A percentile compares a stretch with the other conserved stretches of the same genome.
Conservation (phyloP, 2,329 filamentous ascomycete species). For the Fusarium sp. region DNA sequence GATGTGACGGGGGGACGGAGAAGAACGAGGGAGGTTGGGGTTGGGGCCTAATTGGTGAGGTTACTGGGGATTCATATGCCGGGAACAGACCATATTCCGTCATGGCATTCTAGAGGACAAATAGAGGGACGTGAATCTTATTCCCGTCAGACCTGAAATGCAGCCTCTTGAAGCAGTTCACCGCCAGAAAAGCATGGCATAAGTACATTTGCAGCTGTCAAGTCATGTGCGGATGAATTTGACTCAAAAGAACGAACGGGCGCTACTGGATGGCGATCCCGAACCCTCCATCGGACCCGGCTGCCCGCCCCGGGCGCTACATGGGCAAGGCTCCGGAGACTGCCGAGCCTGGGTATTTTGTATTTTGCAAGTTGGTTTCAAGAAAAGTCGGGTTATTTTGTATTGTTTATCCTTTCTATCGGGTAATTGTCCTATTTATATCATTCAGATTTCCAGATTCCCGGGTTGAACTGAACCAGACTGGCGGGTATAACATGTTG, state of each 20-base stretch:
- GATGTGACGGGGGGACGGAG: neutral
- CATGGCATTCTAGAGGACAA: neutral
- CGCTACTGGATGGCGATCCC: neutral
- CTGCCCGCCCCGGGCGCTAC: neutral
- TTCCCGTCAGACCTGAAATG: neutral
- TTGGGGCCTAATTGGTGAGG: neutral
- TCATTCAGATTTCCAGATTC: neutral
- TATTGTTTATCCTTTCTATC: neutral
- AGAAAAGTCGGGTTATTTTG: neutral
- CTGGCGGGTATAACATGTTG: neutral
- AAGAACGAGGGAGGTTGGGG: neutral
- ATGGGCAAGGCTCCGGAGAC: neutral
- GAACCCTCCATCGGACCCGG: constrained; percentile 4
- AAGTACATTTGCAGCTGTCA: neutral
- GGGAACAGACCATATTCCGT: neutral
- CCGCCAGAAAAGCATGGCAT: neutral
- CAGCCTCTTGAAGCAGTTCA: neutral
- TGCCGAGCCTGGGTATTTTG: neutral
- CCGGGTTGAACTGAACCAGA: neutral
- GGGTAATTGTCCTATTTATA: neutral
- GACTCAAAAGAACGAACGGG: neutral
- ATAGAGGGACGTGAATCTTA: neutral
- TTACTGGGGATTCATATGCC: neutral
- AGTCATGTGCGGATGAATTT: neutral
- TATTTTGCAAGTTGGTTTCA: neutral